Evolutionary conservation across 106 monocot genomes (phyloP).

Genomic region (Gastrodia elata): DNA sequence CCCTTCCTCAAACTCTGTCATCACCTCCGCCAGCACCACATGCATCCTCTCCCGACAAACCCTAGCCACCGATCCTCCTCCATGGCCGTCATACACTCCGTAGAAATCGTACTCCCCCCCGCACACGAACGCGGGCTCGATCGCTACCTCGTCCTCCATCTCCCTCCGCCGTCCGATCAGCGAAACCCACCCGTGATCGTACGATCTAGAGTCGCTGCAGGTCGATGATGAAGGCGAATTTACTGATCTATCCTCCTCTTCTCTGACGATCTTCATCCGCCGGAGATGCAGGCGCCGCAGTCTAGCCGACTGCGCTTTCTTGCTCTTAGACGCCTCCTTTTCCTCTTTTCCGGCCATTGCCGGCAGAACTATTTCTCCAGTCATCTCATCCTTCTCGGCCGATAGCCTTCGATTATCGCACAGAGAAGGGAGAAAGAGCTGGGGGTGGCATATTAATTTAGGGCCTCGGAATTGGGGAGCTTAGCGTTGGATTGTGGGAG

Average conservation of each 20-base stretch:
- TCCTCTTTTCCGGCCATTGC: background rate
- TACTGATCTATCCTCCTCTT: background rate
- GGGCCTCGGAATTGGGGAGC: background rate
- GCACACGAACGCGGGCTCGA: slow-evolving; percentile 16
- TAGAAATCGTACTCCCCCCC: slow-evolving; percentile 34
- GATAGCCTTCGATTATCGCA: background rate
- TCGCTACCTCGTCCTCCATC: slow-evolving; percentile 51
- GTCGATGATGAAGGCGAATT: background rate
- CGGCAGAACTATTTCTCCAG: background rate
- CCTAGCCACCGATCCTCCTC: slow-evolving; percentile 37
- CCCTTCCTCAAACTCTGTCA: slow-evolving; percentile 3
- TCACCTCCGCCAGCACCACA: slow-evolving; percentile 35
- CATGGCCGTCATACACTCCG: slow-evolving; percentile 56
- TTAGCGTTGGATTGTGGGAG: background rate
- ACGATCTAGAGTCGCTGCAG: background rate
- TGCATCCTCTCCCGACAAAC: slow-evolving; percentile 51
- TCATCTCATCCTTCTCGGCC: background rate
- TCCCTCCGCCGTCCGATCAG: slow-evolving; percentile 41
- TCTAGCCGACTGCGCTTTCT: background rate
- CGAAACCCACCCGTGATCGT: slow-evolving; percentile 29
- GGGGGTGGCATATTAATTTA: background rate
- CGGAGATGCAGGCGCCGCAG: background rate
- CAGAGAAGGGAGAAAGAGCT: background rate
- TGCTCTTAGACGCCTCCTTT: background rate
- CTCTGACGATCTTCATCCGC: background rate